Evolutionary conservation across 2,329 filamentous ascomycete species (phyloP).

Genomic region (Neofusicoccum ribis): DNA sequence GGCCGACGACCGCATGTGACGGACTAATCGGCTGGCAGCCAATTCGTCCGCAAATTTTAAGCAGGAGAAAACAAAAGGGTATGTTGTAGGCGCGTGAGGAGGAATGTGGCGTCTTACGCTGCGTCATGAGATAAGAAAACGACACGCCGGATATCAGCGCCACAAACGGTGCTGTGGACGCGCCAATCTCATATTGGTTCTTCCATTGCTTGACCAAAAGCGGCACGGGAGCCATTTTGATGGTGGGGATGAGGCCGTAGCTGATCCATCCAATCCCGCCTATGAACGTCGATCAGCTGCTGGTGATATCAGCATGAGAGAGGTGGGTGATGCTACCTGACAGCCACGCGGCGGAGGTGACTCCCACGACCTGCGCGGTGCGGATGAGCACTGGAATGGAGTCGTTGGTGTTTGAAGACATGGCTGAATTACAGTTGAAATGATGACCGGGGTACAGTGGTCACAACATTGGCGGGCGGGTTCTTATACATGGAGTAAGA

Average conservation of each 20-base stretch:
- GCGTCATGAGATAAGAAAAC: slow-evolving; percentile 17
- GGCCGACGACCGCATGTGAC: not conserved
- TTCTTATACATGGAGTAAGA: not conserved
- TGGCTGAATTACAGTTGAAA: not conserved
- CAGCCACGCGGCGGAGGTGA: slow-evolving; percentile 20
- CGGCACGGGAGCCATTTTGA: slow-evolving; percentile 23
- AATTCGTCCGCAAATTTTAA: not conserved
- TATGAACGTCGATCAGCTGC: not conserved
- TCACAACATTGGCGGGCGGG: too few species aligned
- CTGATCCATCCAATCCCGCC: slow-evolving; percentile 20
- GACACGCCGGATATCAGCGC: slow-evolving; percentile 23
- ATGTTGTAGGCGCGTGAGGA: too few species aligned
- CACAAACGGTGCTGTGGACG: slow-evolving; percentile 22
- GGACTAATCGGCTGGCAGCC: not conserved
- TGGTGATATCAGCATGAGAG: not conserved
- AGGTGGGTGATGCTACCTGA: slow-evolving; percentile 9
- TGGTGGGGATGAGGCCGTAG: slow-evolving; percentile 23
- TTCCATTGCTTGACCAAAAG: slow-evolving; percentile 28
- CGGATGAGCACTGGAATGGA: slow-evolving; percentile 17
- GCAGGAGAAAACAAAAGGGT: not conserved
- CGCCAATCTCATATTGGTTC: slow-evolving; percentile 25
- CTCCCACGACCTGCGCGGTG: slow-evolving; percentile 23
- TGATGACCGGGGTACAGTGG: too few species aligned
- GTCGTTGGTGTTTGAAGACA: not conserved
- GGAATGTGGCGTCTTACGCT: slow-evolving; percentile 21